Percentiles rank a stretch among this genome's conserved stretches.
Evolutionary conservation across 139 green algal genomes (phyloP).

Genomic region (Chlorella sp.): DNA sequence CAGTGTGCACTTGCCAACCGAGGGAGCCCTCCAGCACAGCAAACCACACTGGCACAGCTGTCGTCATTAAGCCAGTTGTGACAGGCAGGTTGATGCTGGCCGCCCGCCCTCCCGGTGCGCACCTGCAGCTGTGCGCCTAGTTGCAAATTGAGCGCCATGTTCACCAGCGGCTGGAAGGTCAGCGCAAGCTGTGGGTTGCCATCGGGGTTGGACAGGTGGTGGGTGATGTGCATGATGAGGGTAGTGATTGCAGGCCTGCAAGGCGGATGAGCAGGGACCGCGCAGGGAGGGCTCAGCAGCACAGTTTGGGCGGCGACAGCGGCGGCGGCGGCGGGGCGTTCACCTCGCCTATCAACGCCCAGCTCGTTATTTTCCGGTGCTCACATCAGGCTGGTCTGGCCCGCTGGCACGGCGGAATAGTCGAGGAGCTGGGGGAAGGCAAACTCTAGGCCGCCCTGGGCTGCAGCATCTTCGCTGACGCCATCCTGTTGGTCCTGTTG

Average conservation of each 20-base stretch:
- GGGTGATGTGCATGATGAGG: slow-evolving; percentile 30
- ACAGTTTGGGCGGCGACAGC: background rate
- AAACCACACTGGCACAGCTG: too few species aligned
- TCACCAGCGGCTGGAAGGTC: slow-evolving; percentile 36
- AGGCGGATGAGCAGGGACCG: background rate
- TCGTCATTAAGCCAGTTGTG: too few species aligned
- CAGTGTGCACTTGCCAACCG: background rate
- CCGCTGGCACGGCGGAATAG: background rate
- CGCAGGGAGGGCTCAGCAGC: background rate
- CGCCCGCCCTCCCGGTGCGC: background rate
- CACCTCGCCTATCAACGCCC: background rate
- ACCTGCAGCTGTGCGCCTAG: background rate
- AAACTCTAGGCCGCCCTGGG: background rate
- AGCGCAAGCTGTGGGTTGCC: slow-evolving; percentile 34
- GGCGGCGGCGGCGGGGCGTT: too few species aligned
- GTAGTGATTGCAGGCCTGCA: slow-evolving; percentile 34
- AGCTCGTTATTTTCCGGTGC: background rate
- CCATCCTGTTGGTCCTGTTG: too few species aligned
- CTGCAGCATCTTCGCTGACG: too few species aligned
- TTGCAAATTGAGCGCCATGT: slow-evolving; percentile 32
- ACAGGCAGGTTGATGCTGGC: background rate
- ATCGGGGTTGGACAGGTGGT: slow-evolving; percentile 25
- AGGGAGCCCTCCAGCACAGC: too few species aligned
- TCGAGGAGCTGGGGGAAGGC: background rate
- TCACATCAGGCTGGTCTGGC: slow-evolving; percentile 1